Conservation (phyloP, 805 yeast genomes). For the Saccharomycopsis sp. region DNA sequence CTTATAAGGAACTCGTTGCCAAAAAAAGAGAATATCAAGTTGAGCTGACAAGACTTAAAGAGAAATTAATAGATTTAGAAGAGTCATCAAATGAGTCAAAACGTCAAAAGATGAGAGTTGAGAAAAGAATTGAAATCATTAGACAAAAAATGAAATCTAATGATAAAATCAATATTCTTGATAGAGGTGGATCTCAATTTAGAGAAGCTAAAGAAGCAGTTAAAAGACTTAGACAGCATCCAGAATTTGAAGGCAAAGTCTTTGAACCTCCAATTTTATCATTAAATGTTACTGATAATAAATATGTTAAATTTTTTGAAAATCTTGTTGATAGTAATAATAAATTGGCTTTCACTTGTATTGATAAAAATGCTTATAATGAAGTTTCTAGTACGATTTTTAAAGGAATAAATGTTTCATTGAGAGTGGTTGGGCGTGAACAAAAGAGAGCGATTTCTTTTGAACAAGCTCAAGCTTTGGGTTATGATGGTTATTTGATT, state of each 20-base stretch:
- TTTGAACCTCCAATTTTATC: constrained; percentile 70
- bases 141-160: constrained; percentile 31
- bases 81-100: constrained; percentile 29
- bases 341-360: constrained; percentile 53
- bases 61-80: constrained; percentile 31
- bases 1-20: constrained; percentile 13
- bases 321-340: constrained; percentile 44
- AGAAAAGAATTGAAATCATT: constrained; percentile 24
- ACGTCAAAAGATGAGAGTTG: constrained; percentile 25
- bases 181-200: no score
- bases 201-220: constrained; percentile 26
- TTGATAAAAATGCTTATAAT: constrained; percentile 38
- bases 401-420: constrained; percentile 38
- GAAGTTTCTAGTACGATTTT: constrained; percentile 33
- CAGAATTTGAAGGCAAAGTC: constrained; percentile 32
- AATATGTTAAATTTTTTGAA: constrained; percentile 47
- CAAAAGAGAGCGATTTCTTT: constrained; percentile 19
- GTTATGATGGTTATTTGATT: constrained; percentile 71
- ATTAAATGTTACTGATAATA: constrained; percentile 40
- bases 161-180: constrained; percentile 42
- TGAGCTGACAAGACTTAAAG: no score
- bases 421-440: constrained; percentile 34
- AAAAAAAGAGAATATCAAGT: constrained; percentile 21
- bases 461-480: constrained; percentile 34
- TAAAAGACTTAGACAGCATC: constrained; percentile 26